Evolutionary conservation across 1,139 yeast genomes (phyloP).

Genomic region (Suhomyces coccinellae): DNA sequence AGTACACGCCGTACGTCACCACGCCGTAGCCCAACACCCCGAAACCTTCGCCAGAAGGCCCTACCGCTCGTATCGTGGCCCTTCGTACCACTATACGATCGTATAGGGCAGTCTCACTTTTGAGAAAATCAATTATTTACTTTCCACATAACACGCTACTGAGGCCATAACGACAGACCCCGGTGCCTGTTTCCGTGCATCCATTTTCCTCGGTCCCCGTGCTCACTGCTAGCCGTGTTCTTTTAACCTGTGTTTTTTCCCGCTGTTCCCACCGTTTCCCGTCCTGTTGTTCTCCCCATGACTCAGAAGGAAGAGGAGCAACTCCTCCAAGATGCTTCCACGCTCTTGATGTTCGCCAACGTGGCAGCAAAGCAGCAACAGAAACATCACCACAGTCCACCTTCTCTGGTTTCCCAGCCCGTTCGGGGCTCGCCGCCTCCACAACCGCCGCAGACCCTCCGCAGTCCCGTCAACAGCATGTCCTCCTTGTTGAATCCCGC

Average conservation of each 20-base stretch:
- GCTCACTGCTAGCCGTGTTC: not conserved
- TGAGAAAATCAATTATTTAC: not conserved
- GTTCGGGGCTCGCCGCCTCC: constrained; percentile 1
- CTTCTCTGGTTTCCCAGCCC: constrained; percentile 2
- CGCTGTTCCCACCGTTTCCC: not conserved
- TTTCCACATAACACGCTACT: not conserved
- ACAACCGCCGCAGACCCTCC: not conserved
- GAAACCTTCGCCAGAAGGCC: not conserved
- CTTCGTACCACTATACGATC: constrained; percentile 13
- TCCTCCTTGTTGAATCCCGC: constrained; percentile 8
- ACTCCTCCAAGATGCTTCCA: constrained; percentile 63
- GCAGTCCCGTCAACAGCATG: constrained; percentile 13
- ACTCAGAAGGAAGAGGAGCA: constrained; percentile 34
- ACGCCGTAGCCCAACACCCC: not conserved
- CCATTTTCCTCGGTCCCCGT: not conserved
- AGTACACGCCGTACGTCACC: not conserved
- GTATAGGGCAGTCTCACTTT: constrained; percentile 9
- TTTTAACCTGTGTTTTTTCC: not conserved
- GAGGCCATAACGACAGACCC: not conserved
- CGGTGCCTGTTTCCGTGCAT: not conserved
- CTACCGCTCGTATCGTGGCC: not conserved
- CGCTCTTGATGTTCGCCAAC: constrained; percentile 62
- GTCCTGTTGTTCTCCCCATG: constrained; percentile 7
- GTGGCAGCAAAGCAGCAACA: constrained; percentile 51
- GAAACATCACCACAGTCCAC: constrained; percentile 13